These are phyloP conservation scores for Aspergillus sp. DNA, from an alignment of 2,329 filamentous ascomycete genomes.

Conservation along the genomic window DNA sequence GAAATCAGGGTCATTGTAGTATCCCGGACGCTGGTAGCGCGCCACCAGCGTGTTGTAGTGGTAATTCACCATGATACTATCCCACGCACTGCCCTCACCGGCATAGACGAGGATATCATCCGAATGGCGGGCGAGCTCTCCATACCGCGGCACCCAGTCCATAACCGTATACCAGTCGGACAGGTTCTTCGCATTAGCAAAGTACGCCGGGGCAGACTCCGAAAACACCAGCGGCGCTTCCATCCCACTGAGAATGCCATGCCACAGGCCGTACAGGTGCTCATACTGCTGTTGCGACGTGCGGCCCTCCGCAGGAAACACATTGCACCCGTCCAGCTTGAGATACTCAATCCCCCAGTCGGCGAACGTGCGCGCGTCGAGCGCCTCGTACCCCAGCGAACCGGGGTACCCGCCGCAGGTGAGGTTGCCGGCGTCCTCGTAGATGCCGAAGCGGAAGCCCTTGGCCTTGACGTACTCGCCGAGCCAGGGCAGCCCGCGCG, in stretches of 20 bases:
- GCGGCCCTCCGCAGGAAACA: conserved; percentile 22
- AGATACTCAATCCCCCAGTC: conserved; percentile 48
- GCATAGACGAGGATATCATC: conserved; percentile 44
- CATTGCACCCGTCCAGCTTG: conserved; percentile 49
- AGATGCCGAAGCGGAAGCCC: conserved; percentile 49
- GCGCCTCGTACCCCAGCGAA: conserved; percentile 40
- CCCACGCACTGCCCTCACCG: conserved; percentile 44
- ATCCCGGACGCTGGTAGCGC: conserved; percentile 45
- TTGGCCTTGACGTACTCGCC: conserved; percentile 36
- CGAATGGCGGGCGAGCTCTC: conserved; percentile 48
- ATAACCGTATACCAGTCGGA: conserved; percentile 49
- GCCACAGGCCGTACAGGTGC: conserved; percentile 43
- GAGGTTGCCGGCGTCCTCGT: conserved; percentile 44
- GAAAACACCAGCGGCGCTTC: conserved; percentile 44
- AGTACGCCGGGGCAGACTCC: conserved; percentile 49
- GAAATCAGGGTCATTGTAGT: conserved; percentile 52
- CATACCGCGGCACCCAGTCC: conserved; percentile 42
- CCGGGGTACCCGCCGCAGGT: conserved; percentile 48
- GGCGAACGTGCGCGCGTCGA: conserved; percentile 41
- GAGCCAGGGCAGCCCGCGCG: conserved; percentile 45
- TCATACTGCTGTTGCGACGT: conserved; percentile 26
- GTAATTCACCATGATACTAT: conserved; percentile 51
- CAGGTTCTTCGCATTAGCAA: conserved; percentile 34
- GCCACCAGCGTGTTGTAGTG: conserved; percentile 43
- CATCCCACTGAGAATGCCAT: conserved; percentile 38